These are phyloP conservation scores for Thuidium tamariscinum DNA, from an alignment of 225 moss, liverwort and hornwort species.

Conservation along the genomic window DNA sequence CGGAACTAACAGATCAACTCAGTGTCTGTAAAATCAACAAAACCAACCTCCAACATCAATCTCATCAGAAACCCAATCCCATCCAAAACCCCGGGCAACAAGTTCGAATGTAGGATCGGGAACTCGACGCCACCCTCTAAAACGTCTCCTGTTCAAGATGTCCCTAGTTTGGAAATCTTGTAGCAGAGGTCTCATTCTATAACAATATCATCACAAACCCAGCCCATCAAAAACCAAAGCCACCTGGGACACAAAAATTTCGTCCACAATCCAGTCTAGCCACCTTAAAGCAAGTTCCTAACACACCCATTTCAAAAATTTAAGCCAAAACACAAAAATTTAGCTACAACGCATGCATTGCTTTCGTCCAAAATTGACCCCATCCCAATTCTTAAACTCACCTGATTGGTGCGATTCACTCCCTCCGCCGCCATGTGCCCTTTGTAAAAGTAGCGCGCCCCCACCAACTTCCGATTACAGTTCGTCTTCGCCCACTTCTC, in stretches of 20 bases:
- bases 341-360: too few species aligned
- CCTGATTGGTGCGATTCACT: neutral
- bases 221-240: neutral
- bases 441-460: conserved; percentile 34
- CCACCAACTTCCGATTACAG: conserved; percentile 49
- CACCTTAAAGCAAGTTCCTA: neutral
- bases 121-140: too few species aligned
- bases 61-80: neutral
- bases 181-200: too few species aligned
- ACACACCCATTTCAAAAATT: neutral
- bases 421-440: conserved; percentile 44
- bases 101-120: neutral
- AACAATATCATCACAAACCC: too few species aligned
- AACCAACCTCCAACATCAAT: neutral
- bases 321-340: neutral
- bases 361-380: too few species aligned
- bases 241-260: neutral
- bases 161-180: too few species aligned
- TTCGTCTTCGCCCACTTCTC: conserved; percentile 10
- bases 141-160: too few species aligned
- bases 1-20: neutral
- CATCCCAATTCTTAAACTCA: neutral
- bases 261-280: neutral
- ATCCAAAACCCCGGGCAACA: neutral
- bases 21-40: neutral